These are phyloP conservation scores for Mycena albidolilacea DNA, from an alignment of 768 basidiomycete species.

Conservation along the genomic window DNA sequence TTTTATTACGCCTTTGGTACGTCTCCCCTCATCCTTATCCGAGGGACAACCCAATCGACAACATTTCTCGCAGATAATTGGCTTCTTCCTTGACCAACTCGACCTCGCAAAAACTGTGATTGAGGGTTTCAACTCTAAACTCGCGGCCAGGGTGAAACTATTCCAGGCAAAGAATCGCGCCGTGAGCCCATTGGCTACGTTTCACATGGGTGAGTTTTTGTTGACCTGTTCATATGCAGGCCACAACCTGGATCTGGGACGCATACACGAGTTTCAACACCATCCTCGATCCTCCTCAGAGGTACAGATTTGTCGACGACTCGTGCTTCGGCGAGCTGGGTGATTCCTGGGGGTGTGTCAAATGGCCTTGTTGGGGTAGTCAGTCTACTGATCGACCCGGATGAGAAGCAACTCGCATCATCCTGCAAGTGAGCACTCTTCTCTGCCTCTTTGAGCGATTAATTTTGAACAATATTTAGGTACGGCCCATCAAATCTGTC, in stretches of 20 bases:
- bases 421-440: conserved; percentile 59
- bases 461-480: conserved; percentile 11
- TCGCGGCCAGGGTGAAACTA: conserved; percentile 55
- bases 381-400: background rate
- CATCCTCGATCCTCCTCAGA: conserved; percentile 62
- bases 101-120: conserved; percentile 63
- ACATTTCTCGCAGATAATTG: conserved; percentile 59
- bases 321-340: conserved; percentile 55
- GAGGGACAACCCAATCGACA: background rate
- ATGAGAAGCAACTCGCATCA: conserved; percentile 66
- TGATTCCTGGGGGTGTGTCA: conserved; percentile 69
- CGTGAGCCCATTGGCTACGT: conserved; percentile 50
- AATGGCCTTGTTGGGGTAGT: background rate
- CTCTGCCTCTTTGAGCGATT: background rate
- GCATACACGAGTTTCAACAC: conserved; percentile 63
- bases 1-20: conserved; percentile 62
- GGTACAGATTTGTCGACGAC: conserved; percentile 68
- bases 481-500: conserved; percentile 29
- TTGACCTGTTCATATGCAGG: conserved; percentile 45
- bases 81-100: conserved; percentile 55
- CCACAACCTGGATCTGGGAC: conserved; percentile 66
- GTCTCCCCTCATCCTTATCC: too few species aligned
- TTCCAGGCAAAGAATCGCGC: conserved; percentile 63
- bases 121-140: conserved; percentile 64
- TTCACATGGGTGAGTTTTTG: background rate